Evolutionary conservation across 208 protist species (phyloP), one percentile per base, ranked within the genome.

Genomic region (Acanthamoeba lenticulata): DNA sequence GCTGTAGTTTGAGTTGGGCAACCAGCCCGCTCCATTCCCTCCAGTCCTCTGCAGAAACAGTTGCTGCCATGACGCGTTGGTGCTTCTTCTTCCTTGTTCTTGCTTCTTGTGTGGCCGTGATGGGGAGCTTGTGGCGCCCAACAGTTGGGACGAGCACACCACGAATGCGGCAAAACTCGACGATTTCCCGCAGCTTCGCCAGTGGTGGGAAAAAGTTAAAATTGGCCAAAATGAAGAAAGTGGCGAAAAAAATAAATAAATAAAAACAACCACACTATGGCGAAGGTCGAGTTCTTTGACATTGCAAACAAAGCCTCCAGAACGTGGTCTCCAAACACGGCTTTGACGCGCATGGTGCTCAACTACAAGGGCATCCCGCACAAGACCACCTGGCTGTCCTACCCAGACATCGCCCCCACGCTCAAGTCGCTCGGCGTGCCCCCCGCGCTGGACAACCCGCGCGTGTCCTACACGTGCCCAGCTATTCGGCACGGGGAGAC

Each of bases 241-340:
- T n/a, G n/a, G n/a, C n/a, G n/a, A n/a, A n/a, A n/a, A n/a, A n/a
- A n/a, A n/a, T n/a, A n/a, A n/a, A n/a, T n/a, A n/a, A n/a, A n/a
- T n/a, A n/a, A n/a, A n/a, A n/a, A n/a, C n/a, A n/a, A n/a, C n/a
- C n/a, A n/a, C n/a, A n/a, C n/a, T n/a, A n/a, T n/a, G n/a, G n/a
- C n/a, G n/a, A n/a, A n/a, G n/a, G 49, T 90, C 27, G 83, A 90
- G 49, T 90, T 72, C 83, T 90, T 90, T 62, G 83, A 90, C 83
- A 90, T 90, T 34, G 6, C 24, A 40, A 90, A 47, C 27, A 17
- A 90, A 4, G 2, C 52, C 13, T 1, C n/a, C 1, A 40, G 17
- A 1, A 49, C 83, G 2, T 90, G 83, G 83, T 72, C 83, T 6
- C 83, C 83, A 13, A 49, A 49, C 83, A 90, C 83, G 19, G 27